Percentiles rank a stretch among this genome's conserved stretches.
These are phyloP conservation scores for Roridomyces roridus DNA, from an alignment of 768 basidiomycete genomes.

Conservation along the genomic window DNA sequence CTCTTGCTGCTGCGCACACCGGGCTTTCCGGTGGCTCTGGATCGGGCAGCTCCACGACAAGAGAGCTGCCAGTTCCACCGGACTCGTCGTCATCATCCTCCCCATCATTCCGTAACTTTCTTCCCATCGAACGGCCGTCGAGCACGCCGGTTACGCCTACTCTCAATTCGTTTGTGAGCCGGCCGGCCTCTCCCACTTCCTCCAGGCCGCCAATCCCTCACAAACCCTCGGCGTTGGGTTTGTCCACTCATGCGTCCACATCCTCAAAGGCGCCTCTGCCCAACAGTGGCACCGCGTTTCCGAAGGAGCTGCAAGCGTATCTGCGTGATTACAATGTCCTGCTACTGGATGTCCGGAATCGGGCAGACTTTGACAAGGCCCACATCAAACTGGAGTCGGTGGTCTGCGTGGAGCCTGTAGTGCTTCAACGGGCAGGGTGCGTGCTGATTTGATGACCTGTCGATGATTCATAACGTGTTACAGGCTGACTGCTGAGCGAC, in stretches of 20 bases:
- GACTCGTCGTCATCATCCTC: slow-evolving; percentile 37
- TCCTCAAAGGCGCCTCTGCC: slow-evolving; percentile 56
- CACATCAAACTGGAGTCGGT: slow-evolving; percentile 72
- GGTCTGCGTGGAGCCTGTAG: slow-evolving; percentile 85
- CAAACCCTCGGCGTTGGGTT: slow-evolving; percentile 40
- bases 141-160: slow-evolving; percentile 73
- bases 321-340: slow-evolving; percentile 66
- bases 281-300: slow-evolving; percentile 61
- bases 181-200: slow-evolving; percentile 74
- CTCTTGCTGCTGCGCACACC: slow-evolving; percentile 56
- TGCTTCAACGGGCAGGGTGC: slow-evolving; percentile 73
- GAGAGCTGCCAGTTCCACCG: slow-evolving; percentile 11
- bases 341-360: slow-evolving; percentile 81
- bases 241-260: slow-evolving; percentile 39
- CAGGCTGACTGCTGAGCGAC: slow-evolving; percentile 68
- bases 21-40: slow-evolving; percentile 37
- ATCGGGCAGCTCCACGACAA: not conserved
- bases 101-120: slow-evolving; percentile 43
- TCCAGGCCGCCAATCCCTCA: slow-evolving; percentile 38
- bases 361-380: slow-evolving; percentile 77
- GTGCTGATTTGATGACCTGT: slow-evolving; percentile 28
- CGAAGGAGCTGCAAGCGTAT: slow-evolving; percentile 66
- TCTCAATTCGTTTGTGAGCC: slow-evolving; percentile 60
- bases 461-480: slow-evolving; percentile 6
- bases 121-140: slow-evolving; percentile 63